phyloP scores from a whole-genome alignment of 2,329 filamentous ascomycete genomes.

The Venturia asperata region DNA sequence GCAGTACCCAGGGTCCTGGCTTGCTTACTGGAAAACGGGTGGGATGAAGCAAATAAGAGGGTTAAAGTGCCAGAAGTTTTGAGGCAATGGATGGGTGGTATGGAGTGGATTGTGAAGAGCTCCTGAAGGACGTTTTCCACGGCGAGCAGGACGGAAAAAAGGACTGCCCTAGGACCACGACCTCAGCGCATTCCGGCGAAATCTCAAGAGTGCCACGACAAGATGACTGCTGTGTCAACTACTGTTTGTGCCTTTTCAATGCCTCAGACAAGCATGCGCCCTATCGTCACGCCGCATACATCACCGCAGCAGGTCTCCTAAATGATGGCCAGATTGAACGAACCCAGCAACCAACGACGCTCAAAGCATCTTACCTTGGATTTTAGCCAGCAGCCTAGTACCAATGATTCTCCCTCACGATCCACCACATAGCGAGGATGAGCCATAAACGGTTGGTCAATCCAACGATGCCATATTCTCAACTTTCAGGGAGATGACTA shows the following conservation, averaged over 20 bases:
- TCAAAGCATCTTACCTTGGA: slow-evolving; percentile 8
- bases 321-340: slow-evolving; percentile 35
- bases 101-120: slow-evolving; percentile 27
- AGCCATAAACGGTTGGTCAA: neutral
- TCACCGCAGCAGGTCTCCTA: neutral
- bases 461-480: neutral
- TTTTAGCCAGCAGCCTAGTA: neutral
- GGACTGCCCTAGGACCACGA: too few species aligned
- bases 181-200: too few species aligned
- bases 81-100: slow-evolving; percentile 69
- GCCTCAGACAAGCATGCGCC: neutral
- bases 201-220: too few species aligned
- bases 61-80: slow-evolving; percentile 74
- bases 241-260: neutral
- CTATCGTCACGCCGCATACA: neutral
- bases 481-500: neutral
- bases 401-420: neutral
- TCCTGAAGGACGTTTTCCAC: neutral
- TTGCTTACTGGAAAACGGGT: slow-evolving; percentile 83
- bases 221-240: neutral
- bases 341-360: slow-evolving; percentile 6
- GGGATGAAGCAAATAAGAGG: slow-evolving; percentile 60
- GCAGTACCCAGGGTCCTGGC: slow-evolving; percentile 86
- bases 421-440: neutral
- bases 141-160: neutral